Percentiles rank a stretch among this genome's conserved stretches.
phyloP scores from a whole-genome alignment of 2,329 filamentous ascomycete genomes.

The Dactylellina leptospora region DNA sequence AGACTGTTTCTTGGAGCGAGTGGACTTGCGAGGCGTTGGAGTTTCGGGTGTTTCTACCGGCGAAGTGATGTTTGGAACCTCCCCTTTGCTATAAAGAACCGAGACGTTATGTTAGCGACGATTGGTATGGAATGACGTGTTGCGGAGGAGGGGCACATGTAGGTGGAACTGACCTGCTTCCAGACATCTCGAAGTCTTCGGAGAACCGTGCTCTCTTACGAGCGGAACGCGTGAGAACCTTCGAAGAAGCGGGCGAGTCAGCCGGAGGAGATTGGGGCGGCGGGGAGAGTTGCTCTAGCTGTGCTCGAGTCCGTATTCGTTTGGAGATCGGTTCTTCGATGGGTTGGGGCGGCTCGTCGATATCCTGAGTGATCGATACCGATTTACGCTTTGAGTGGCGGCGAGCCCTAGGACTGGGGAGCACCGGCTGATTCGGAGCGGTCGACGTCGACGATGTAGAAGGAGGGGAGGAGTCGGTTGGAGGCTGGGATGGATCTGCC shows the following conservation, averaged over 20 bases:
- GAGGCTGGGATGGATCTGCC: constrained; percentile 52
- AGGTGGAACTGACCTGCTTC: constrained; percentile 36
- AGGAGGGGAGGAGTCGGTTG: constrained; percentile 19
- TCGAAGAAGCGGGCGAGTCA: constrained; percentile 46
- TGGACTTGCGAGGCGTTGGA: constrained; percentile 45
- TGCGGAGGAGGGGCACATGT: not conserved
- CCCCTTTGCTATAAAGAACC: constrained; percentile 31
- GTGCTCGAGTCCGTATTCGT: constrained; percentile 38
- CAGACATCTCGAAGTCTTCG: constrained; percentile 53
- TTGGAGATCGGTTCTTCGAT: constrained; percentile 31
- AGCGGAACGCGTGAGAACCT: constrained; percentile 51
- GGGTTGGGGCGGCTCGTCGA: constrained; percentile 19
- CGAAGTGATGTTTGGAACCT: constrained; percentile 39
- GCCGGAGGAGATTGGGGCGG: constrained; percentile 43
- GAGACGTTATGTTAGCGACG: constrained; percentile 1
- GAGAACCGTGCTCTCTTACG: constrained; percentile 51
- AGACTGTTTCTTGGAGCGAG: constrained; percentile 44
- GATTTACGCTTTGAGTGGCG: constrained; percentile 45
- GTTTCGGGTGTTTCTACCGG: constrained; percentile 44
- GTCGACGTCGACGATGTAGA: constrained; percentile 22
- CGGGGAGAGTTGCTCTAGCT: constrained; percentile 39
- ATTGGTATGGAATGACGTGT: not conserved
- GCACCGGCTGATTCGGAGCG: not conserved
- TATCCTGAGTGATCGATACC: constrained; percentile 45
- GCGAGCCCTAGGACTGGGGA: constrained; percentile 29